Evolutionary conservation across 441 rosid species (phyloP), one percentile per base, ranked within the genome.

Genomic region (Arabidopsis hybrid): DNA sequence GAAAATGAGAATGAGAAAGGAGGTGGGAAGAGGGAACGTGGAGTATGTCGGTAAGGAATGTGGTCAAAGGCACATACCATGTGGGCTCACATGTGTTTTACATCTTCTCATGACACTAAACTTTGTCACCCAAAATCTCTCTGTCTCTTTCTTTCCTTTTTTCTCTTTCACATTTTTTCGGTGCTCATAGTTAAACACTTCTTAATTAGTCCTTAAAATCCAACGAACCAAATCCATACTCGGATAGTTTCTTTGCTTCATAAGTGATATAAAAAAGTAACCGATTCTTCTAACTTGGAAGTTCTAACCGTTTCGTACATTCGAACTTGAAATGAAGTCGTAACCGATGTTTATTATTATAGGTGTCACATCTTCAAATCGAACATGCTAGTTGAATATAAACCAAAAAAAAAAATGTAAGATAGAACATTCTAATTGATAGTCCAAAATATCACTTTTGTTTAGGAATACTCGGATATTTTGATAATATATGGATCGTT

Each of bases 1-100:
- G 66, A 47, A 50, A 58, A 42, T 45, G 65, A 1, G 31, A 12
- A 21, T 63, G 34, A 14, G 43, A 0, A 8, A 42, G 35, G 29
- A 26, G 29, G 29, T 26, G 29, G 49, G 69, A 69, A 75, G 79
- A 76, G 32, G 75, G 71, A 76, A 76, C 79, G 74, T 76, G 79
- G 71, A 32, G 47, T 63, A 32, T 76, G 79, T 76, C 75, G 75
- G 79, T 76, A 69, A 47, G 56, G 71, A 64, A 49, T 77, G 68
- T 65, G 64, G 76, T 77, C 80, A 77, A 71, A 71, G 73, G 69
- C 76, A 71, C 77, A 77, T 42, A 39, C 76, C 80, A 77, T 77
- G 80, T 71, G 80, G 73, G 73, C 69, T 71, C 80, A 77, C 80
- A 77, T 77, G 80, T 77, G 6, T 35, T 35, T 76, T 39, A 64